phyloP scores from a whole-genome alignment of 2,329 filamentous ascomycete genomes.

The Lecanicillium sp. region DNA sequence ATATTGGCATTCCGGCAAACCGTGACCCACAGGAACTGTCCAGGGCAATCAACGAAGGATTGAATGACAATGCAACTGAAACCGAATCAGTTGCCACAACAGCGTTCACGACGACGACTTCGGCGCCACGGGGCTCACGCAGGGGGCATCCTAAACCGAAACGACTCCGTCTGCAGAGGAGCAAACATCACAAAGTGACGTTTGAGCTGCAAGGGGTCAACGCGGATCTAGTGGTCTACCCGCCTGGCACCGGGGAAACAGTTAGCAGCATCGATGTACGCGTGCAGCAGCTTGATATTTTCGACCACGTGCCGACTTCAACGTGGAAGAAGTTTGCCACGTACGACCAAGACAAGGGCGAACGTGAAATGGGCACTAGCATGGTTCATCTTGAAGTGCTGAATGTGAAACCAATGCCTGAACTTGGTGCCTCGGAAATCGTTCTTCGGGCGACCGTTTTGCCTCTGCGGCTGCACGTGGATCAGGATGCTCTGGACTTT shows the following conservation, averaged over 20 bases:
- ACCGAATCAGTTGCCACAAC: slow-evolving; percentile 83
- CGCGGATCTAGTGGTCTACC: slow-evolving; percentile 74
- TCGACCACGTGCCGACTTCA: slow-evolving; percentile 88
- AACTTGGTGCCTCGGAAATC: slow-evolving; percentile 82
- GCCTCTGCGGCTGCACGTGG: slow-evolving; percentile 84
- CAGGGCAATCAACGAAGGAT: slow-evolving; percentile 76
- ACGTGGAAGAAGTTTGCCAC: slow-evolving; percentile 98
- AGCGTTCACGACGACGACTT: slow-evolving; percentile 53
- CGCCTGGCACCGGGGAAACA: slow-evolving; percentile 68
- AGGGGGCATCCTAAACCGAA: slow-evolving; percentile 40
- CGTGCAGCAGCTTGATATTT: slow-evolving; percentile 77
- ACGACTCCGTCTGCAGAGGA: slow-evolving; percentile 69
- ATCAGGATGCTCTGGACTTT: slow-evolving; percentile 96
- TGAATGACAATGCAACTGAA: slow-evolving; percentile 81
- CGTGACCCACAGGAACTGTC: slow-evolving; percentile 76
- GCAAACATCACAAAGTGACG: slow-evolving; percentile 88
- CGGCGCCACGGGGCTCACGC: slow-evolving; percentile 42
- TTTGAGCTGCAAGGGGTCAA: slow-evolving; percentile 85
- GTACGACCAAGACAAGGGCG: slow-evolving; percentile 81
- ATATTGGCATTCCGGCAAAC: slow-evolving; percentile 85
- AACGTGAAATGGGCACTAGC: slow-evolving; percentile 74
- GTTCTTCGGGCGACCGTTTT: slow-evolving; percentile 73
- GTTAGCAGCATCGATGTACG: slow-evolving; percentile 82
- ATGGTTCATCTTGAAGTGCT: slow-evolving; percentile 88
- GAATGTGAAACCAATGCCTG: slow-evolving; percentile 77